Base-by-base conservation (phyloP, 805 yeast species). In the Candida dajiaensis region DNA sequence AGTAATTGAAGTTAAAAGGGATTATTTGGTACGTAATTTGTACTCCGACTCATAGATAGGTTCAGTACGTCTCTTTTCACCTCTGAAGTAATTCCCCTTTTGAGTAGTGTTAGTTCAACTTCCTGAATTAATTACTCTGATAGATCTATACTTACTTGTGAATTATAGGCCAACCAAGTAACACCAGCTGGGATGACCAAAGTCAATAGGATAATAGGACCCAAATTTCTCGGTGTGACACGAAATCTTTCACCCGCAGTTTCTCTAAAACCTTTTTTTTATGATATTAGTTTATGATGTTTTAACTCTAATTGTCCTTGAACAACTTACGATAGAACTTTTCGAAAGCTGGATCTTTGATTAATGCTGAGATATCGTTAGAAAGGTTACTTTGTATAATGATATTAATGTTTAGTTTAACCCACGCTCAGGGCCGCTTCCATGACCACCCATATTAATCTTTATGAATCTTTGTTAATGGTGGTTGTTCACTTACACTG, bases 281-380 rank as follows among this genome's bases (percentile, higher is more conserved):
- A n/a, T n/a, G n/a, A n/a, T n/a, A n/a, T n/a, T n/a, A n/a, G n/a
- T n/a, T n/a, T n/a, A n/a, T n/a, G n/a, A n/a, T n/a, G n/a, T n/a
- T 13, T 13, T 6, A 5, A 6, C 18, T 16, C 4, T 22, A 20
- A 28, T 23, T 4, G 31, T 18, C 18, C 6, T 28, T 35, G 22
- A 18, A 23, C 28, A 31, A 51, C 61, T 25, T 50, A 55, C 61
- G 49, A 42, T 57, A 57, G 46, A 53, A 57, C 29, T 46, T 45
- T 50, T 57, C 61, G 23, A 57, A 50, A 2, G 61, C 61, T 23
- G 61, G 61, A 39, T 57, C 61, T 33, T 51, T 47, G 41, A 49
- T 57, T 13, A 57, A 49, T 7, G 61, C 61, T 57, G 23, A 16
- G 16, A 37, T 11, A 6, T n/a, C n/a, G n/a, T n/a, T n/a, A n/a